Conservation (phyloP, 148 eudicot genomes). For the Nyssa sinensis region DNA sequence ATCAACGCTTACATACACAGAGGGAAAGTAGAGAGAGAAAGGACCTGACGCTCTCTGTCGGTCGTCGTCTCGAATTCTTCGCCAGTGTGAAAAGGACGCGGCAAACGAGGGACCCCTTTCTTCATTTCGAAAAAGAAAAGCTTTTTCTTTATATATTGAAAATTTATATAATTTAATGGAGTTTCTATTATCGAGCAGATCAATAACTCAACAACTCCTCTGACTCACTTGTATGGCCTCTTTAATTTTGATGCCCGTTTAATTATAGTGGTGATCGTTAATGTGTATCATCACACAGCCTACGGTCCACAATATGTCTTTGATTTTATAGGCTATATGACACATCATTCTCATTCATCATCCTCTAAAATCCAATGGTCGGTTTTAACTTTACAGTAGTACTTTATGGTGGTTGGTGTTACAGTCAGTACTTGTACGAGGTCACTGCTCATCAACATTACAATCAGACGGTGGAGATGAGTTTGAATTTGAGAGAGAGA, state of each 20-base stretch:
- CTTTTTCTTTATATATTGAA: background rate
- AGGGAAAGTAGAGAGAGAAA: constrained; percentile 1
- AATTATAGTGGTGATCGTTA: background rate
- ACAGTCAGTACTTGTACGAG: constrained; percentile 2
- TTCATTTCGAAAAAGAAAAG: background rate
- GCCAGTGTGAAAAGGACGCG: constrained; percentile 19
- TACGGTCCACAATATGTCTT: constrained; percentile 5
- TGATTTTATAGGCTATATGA: background rate
- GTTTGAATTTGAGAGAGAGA: background rate
- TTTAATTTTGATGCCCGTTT: background rate
- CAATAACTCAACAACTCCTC: constrained; percentile 35
- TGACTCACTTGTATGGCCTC: constrained; percentile 11
- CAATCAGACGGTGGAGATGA: background rate
- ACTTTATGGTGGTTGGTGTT: background rate
- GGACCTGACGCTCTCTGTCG: constrained; percentile 11
- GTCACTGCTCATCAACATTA: background rate
- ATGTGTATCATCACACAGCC: constrained; percentile 14
- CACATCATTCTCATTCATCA: background rate
- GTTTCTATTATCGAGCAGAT: constrained; percentile 30
- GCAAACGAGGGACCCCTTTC: constrained; percentile 18
- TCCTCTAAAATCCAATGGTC: background rate
- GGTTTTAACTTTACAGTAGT: background rate
- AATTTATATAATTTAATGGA: constrained; percentile 16
- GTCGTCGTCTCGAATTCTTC: constrained; percentile 20
- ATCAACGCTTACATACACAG: background rate